phyloP scores from a whole-genome alignment of 2,329 filamentous ascomycete genomes.

The Cercospora sp. region DNA sequence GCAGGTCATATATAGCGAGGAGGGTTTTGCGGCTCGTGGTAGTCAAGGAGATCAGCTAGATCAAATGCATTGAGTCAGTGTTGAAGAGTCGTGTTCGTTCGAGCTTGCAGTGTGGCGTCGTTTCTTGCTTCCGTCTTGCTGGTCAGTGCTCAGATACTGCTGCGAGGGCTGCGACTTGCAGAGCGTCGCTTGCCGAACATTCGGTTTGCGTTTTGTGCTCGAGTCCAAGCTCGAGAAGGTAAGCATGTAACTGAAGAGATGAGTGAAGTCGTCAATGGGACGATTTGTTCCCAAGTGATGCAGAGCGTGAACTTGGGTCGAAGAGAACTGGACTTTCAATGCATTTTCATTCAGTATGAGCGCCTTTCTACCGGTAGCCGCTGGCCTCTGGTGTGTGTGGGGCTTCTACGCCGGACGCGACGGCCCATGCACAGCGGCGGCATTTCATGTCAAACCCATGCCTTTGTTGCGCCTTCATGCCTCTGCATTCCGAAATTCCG shows the following conservation, averaged over 20 bases:
- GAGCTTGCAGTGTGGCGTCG: neutral
- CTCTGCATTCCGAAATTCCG: slow-evolving; percentile 20
- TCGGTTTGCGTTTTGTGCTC: too few relatives aligned
- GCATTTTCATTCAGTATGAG: slow-evolving; percentile 29
- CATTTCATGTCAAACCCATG: slow-evolving; percentile 16
- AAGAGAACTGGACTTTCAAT: slow-evolving; percentile 20
- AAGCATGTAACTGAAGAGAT: too few relatives aligned
- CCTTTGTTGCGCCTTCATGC: slow-evolving; percentile 26
- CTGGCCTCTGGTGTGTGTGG: slow-evolving; percentile 10
- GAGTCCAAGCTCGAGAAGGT: too few relatives aligned
- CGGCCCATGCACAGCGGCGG: slow-evolving; percentile 16
- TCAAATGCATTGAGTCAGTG: neutral
- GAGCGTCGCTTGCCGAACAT: neutral
- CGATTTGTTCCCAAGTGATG: neutral
- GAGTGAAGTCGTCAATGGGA: neutral
- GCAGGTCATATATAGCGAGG: slow-evolving; percentile 14
- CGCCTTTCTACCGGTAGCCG: slow-evolving; percentile 20
- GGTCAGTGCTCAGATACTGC: neutral
- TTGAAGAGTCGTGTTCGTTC: neutral
- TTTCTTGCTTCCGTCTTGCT: neutral
- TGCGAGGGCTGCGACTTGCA: neutral
- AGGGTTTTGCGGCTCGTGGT: neutral
- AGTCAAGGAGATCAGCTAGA: neutral
- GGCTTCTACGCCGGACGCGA: slow-evolving; percentile 13
- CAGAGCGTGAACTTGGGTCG: neutral